Percentiles rank a stretch among this genome's conserved stretches.
Conservation (phyloP, 768 basidiomycete genomes). For the Daedaleopsis nitida region DNA sequence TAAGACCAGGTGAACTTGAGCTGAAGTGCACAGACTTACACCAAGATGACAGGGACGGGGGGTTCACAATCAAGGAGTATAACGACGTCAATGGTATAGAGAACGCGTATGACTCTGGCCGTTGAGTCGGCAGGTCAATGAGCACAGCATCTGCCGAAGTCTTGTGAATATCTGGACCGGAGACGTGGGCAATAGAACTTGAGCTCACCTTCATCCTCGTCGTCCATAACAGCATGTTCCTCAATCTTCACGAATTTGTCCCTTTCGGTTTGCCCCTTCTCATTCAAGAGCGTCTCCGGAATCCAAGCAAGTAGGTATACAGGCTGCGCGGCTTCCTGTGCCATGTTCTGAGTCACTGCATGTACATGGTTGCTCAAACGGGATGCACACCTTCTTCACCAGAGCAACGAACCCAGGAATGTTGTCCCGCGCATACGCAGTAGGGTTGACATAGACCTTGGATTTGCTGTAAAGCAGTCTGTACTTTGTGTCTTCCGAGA, state of each 20-base stretch:
- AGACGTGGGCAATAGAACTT: conserved; percentile 8
- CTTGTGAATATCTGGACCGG: conserved; percentile 5
- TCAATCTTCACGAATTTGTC: conserved; percentile 90
- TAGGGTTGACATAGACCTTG: conserved; percentile 95
- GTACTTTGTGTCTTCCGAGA: conserved; percentile 51
- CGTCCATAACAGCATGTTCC: conserved; percentile 56
- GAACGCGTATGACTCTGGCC: conserved; percentile 92
- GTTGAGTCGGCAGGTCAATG: conserved; percentile 79
- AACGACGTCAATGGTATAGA: conserved; percentile 90
- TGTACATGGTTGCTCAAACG: background rate
- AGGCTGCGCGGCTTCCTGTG: conserved; percentile 73
- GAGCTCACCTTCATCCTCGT: conserved; percentile 72
- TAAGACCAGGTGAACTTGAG: background rate
- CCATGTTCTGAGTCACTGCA: conserved; percentile 17
- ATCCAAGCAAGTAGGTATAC: conserved; percentile 91
- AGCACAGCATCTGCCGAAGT: conserved; percentile 68
- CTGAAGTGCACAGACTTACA: conserved; percentile 45
- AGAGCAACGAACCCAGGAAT: conserved; percentile 92
- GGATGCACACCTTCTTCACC: conserved; percentile 75
- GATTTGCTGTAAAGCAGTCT: conserved; percentile 88
- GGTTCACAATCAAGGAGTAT: conserved; percentile 85
- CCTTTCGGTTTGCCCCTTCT: conserved; percentile 83
- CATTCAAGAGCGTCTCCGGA: conserved; percentile 80
- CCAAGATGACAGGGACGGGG: conserved; percentile 85
- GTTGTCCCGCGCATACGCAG: conserved; percentile 88